A percentile compares a stretch with the other conserved stretches of the same genome.
Evolutionary conservation across 805 yeast species (phyloP).

Genomic region (Ogataea thermomethanolica): DNA sequence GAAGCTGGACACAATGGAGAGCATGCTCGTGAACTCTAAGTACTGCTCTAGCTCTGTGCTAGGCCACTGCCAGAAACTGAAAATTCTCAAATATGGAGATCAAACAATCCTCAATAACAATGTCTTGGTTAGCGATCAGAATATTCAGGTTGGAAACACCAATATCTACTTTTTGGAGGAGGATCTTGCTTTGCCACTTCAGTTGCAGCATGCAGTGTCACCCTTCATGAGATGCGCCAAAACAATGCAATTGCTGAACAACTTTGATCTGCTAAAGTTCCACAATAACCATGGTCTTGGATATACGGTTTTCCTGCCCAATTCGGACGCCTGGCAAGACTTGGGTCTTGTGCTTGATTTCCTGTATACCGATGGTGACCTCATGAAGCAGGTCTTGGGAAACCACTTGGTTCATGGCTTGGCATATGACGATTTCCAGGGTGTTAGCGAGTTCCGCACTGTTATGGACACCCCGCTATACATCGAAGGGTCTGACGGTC

Average conservation of each 20-base stretch:
- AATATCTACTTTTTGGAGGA: conserved; percentile 63
- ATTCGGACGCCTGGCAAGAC: conserved; percentile 66
- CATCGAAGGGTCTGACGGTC: conserved; percentile 5
- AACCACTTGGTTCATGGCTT: conserved; percentile 60
- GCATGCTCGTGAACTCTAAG: conserved; percentile 44
- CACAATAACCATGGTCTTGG: conserved; percentile 49
- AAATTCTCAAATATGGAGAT: conserved; percentile 35
- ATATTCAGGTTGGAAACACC: conserved; percentile 56
- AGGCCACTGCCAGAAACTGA: conserved; percentile 65
- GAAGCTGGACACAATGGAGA: conserved; percentile 37
- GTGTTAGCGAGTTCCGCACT: conserved; percentile 21
- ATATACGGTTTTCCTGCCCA: conserved; percentile 76
- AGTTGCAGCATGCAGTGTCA: conserved; percentile 62
- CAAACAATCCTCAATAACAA: conserved; percentile 53
- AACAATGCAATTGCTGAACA: conserved; percentile 55
- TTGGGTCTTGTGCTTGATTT: conserved; percentile 59
- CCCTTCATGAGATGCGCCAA: conserved; percentile 61
- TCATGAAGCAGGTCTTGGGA: conserved; percentile 50
- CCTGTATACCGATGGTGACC: conserved; percentile 48
- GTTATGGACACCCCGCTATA: conserved; percentile 11
- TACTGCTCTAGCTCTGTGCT: conserved; percentile 48
- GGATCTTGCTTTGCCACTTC: conserved; percentile 59
- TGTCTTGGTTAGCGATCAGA: conserved; percentile 40
- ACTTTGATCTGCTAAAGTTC: conserved; percentile 49
- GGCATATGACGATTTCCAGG: conserved; percentile 60